Conservation (phyloP, 1,139 yeast species). For the Yamadazyma trypodendri region DNA sequence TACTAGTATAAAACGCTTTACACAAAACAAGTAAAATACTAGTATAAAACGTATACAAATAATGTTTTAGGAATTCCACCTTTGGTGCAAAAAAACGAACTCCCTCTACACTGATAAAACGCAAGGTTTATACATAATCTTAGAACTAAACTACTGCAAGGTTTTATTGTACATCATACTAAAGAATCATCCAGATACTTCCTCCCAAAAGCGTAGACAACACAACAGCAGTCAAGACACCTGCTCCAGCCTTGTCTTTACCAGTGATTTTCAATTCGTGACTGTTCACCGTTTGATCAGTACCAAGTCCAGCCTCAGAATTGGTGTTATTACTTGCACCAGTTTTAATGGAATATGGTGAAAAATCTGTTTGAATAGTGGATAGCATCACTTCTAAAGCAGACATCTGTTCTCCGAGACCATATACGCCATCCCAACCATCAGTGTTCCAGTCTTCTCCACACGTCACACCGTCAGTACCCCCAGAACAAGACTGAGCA, state of each 20-base stretch:
- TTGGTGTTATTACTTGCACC: conserved; percentile 50
- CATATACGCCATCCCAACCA: conserved; percentile 64
- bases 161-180: no score
- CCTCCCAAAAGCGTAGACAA: conserved; percentile 39
- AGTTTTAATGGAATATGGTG: conserved; percentile 36
- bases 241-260: conserved; percentile 51
- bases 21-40: no score
- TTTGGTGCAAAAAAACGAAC: no score
- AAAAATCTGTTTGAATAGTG: conserved; percentile 25
- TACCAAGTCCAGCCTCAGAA: conserved; percentile 45
- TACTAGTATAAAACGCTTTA: background rate
- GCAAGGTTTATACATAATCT: background rate
- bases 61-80: no score
- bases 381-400: conserved; percentile 61
- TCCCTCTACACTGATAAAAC: no score
- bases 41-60: no score
- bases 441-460: conserved; percentile 61
- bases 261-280: conserved; percentile 31
- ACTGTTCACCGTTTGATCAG: conserved; percentile 25
- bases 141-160: no score
- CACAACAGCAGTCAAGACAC: conserved; percentile 44
- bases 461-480: conserved; percentile 71
- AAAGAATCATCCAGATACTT: conserved; percentile 46
- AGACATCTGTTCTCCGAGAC: conserved; percentile 76
- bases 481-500: conserved; percentile 71